Percentiles rank a stretch among this genome's conserved stretches.
These are phyloP conservation scores for Apiospora phragmitis DNA, from an alignment of 2,329 filamentous ascomycete genomes.

Conservation along the genomic window DNA sequence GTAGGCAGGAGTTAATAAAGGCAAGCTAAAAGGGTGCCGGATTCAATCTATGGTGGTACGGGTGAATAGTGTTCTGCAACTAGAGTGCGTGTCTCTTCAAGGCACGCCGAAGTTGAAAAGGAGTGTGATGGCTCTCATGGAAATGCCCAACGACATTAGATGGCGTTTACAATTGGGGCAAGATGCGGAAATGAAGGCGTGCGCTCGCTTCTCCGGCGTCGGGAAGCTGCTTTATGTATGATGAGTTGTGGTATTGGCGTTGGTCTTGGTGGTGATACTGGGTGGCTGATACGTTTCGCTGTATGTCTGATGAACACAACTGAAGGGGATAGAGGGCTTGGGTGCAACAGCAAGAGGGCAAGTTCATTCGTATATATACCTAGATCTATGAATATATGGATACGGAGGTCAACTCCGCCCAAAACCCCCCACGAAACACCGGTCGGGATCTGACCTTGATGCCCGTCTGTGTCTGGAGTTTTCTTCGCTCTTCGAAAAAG, in stretches of 20 bases:
- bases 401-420: not conserved
- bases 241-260: not conserved
- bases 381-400: not conserved
- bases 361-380: not conserved
- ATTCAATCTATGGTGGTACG: not conserved
- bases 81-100: not conserved
- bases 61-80: not conserved
- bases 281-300: not conserved
- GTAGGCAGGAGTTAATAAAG: too few relatives aligned
- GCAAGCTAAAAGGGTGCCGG: too few relatives aligned
- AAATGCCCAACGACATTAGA: slow-evolving; percentile 10
- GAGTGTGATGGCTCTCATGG: slow-evolving; percentile 9
- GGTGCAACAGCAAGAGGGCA: not conserved
- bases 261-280: not conserved
- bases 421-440: not conserved
- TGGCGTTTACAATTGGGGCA: not conserved
- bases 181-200: not conserved
- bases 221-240: not conserved
- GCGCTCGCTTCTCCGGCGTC: not conserved
- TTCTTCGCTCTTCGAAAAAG: not conserved
- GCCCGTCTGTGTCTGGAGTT: not conserved
- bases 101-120: slow-evolving; percentile 11
- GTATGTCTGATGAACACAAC: not conserved
- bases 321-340: not conserved
- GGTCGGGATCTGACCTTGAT: not conserved